Evolutionary conservation across 2,329 filamentous ascomycete species (phyloP), one percentile per base, ranked within the genome.

Genomic region (Colletotrichum sojae): DNA sequence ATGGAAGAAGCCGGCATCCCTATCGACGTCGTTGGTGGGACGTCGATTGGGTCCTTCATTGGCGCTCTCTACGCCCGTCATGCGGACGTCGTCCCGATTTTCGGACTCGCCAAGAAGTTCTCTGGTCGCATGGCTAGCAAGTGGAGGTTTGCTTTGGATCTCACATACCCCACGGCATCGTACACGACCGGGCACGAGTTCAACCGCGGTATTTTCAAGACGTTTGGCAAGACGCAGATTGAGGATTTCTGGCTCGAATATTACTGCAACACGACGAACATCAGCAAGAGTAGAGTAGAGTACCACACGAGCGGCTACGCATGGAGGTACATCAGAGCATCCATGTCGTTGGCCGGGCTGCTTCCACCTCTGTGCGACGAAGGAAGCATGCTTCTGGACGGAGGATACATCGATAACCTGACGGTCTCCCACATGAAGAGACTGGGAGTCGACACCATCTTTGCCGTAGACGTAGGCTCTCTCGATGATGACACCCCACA

Each of bases 181-280:
- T 99, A 99, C 81, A 99, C 97, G 1, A 99, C 96, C 0, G 96
- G 96, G 1, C 96, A 99, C 77, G 96, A 99, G 76, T 99, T 99
- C 87, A 99, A 99, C 75, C 93, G 96, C 6, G 96, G 96, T 48
- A 98, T 99, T 72, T 99, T 98, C 89, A 99, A 99, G 81, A 94
- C 95, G 0, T 98, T 99, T 78, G 96, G 95, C 15, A 94, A 98
- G 76, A 93, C 94, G 10, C 96, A 98, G 78, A 98, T 99, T 67
- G 96, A 99, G 81, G 96, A 99, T 79, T 99, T 98, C 76, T 99
- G 96, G 96, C 88, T 99, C 12, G 94, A 97, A 74, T 99, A 94
- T 79, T 99, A 99, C 83, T 99, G 97, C 87, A 99, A 99, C 81
- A 98, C 96, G 0, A 99, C 97, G 45, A 99, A 98, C 80, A 98